phyloP scores from a whole-genome alignment of 2,329 filamentous ascomycete genomes.

The Hypoxylon sp. region DNA sequence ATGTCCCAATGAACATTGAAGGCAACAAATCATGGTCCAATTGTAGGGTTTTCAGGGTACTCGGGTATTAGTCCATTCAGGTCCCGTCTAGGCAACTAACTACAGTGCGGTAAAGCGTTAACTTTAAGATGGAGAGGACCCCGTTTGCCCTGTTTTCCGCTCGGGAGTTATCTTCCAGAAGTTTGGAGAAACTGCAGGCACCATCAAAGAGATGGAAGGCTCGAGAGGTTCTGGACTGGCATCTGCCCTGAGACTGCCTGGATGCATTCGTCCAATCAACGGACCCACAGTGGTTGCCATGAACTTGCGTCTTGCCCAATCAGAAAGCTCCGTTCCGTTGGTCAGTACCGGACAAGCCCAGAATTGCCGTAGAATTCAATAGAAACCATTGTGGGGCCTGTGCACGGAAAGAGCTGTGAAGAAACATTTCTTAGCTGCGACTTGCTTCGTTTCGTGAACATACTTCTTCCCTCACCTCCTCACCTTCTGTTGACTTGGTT shows the following conservation, averaged over 20 bases:
- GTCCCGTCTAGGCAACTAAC: slow-evolving; percentile 6
- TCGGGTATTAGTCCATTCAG: slow-evolving; percentile 1
- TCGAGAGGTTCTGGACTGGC: slow-evolving; percentile 26
- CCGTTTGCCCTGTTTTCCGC: slow-evolving; percentile 2
- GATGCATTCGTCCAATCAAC: slow-evolving; percentile 48
- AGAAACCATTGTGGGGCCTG: slow-evolving; percentile 50
- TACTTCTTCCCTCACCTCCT: slow-evolving; percentile 35
- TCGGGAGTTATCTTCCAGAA: slow-evolving; percentile 37
- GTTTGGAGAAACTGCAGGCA: slow-evolving; percentile 41
- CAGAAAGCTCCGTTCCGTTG: slow-evolving; percentile 20
- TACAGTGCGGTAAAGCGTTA: not conserved
- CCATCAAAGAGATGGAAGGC: slow-evolving; percentile 36
- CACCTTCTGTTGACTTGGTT: slow-evolving; percentile 19
- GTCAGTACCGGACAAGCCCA: slow-evolving; percentile 30
- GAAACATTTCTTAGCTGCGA: slow-evolving; percentile 39
- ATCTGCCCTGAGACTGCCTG: slow-evolving; percentile 32
- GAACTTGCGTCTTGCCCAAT: slow-evolving; percentile 42
- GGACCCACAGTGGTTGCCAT: slow-evolving; percentile 44
- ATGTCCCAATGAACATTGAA: not conserved
- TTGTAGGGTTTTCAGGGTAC: slow-evolving; percentile 5
- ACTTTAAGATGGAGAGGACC: not conserved
- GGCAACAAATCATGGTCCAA: slow-evolving; percentile 15
- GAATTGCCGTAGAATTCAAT: slow-evolving; percentile 51
- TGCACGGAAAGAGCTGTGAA: slow-evolving; percentile 45
- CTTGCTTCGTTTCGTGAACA: slow-evolving; percentile 18